Conservation (phyloP, 148 eudicot genomes). For the Chenopodium formosanum region DNA sequence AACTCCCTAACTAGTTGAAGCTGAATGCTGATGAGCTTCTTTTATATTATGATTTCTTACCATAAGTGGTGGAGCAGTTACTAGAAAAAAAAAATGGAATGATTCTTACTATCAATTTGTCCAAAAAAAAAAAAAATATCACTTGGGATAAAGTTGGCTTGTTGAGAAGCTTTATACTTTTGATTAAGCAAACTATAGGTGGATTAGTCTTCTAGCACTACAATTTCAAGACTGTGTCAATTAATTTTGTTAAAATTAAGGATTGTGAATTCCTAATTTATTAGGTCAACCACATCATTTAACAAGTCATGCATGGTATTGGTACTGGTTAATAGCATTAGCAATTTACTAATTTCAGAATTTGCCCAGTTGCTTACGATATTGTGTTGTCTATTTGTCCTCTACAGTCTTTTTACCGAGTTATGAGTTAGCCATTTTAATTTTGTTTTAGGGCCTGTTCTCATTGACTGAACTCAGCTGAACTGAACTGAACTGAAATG, state of each 20-base stretch:
- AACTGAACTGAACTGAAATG: too few species aligned
- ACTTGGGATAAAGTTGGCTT: not conserved
- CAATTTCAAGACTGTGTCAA: not conserved
- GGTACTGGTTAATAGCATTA: not conserved
- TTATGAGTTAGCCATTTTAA: too few species aligned
- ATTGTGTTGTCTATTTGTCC: not conserved
- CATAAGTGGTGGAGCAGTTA: not conserved
- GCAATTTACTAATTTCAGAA: not conserved
- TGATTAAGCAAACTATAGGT: not conserved
- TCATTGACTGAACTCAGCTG: too few species aligned
- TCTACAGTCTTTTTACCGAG: not conserved
- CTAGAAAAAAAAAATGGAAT: slow-evolving; percentile 8
- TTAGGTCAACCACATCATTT: slow-evolving; percentile 17
- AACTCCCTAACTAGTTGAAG: slow-evolving; percentile 39
- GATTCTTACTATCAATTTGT: not conserved
- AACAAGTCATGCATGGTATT: slow-evolving; percentile 5
- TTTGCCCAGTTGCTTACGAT: not conserved
- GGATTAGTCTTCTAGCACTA: slow-evolving; percentile 23
- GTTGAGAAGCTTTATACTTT: slow-evolving; percentile 8
- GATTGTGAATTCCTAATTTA: not conserved
- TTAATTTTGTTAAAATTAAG: not conserved
- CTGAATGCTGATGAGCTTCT: not conserved
- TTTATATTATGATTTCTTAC: not conserved
- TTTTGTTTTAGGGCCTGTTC: not conserved
- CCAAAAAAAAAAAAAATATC: not conserved